Base-by-base conservation (phyloP, 805 yeast species). In the Clavispora vitiphila region DNA sequence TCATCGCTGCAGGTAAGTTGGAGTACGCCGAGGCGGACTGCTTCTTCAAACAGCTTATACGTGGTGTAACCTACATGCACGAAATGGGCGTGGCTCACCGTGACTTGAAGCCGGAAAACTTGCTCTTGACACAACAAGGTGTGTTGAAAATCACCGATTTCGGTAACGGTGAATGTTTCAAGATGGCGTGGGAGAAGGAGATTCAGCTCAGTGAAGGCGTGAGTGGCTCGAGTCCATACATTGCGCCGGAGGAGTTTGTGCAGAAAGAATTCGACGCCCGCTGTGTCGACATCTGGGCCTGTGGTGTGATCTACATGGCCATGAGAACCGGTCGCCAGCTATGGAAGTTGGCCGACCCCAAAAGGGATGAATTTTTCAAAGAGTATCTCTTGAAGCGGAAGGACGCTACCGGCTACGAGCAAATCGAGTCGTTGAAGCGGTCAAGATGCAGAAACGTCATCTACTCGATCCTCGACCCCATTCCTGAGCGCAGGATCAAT, bases 311-410 rank as follows among this genome's bases (percentile, higher is more conserved):
- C 26, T 88, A 85, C 58, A 83, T 88, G 87, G 95, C 95, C 6
- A 83, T 88, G 91, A 71, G 97, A 54, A 86, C 96, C 0, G 99
- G 98, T 4, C 72, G 96, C 40, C 96, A 91, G 56, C 64, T 93
- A 40, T 91, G 98, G 98, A 80, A 85, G 53, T 67, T 80, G 43
- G 96, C 98, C 2, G 77, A 78, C 44, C 62, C 71, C 8, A 74
- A 70, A 23, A 86, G 81, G 34, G 98, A 91, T 58, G 95, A 83
- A 53, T 87, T 86, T 56, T 91, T 80, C 61, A 67, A 72, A 31
- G 81, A 77, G 53, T 91, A 91, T 58, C 64, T 90, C 44, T 73
- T 73, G 38, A 89, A 86, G 43, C 73, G 98, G 44, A 87, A 83
- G 58, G 86, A 84, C 48, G 81, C 84, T 18, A 76, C 81, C 18